Base-by-base conservation (phyloP, 1,284 basidiomycete species). In the Coniferiporia weirii region DNA sequence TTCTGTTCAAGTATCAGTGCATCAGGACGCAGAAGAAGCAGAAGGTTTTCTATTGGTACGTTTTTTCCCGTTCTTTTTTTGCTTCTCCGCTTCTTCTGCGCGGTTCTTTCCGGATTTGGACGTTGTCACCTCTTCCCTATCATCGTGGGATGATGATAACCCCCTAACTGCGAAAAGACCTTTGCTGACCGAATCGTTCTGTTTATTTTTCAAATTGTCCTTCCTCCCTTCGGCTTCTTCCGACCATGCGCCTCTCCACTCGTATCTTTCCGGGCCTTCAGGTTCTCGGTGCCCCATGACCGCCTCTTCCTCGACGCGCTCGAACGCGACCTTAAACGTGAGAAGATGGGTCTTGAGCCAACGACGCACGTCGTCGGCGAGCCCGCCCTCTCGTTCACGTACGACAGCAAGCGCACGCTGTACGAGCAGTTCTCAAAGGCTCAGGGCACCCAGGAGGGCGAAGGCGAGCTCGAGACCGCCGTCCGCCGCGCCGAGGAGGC, bases 21-120 rank as follows among this genome's bases (percentile, higher is more conserved):
- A 95, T 97, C 64, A 84, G 93, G 46, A 96, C 94, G 0, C 93
- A 96, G 71, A 97, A 96, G 79, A 95, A 95, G 76, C 93, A 95
- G 75, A 93, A 94, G 70, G 91, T 91, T 20, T 96, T 95, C 69
- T 95, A 91, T 72, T 96, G 93, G 93, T 91, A 66, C 55, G 84
- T 76, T 10, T 48, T 48, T 32, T 48, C 38, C 43, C 44, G 4
- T 44, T 36, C 10, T 44, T 15, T 44, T 43, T 15, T 19, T 56
- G 22, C n/a, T 56, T 19, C 20, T 15, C 52, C n/a, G 27, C 19
- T 52, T 51, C 43, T 40, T 34, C 22, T 48, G 19, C 57, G 5
- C n/a, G 12, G 49, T 61, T 27, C 32, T 40, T 50, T 54, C 49
- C 46, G 20, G 5, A 27, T 27, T 27, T 27, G 27, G 27, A 3